These are phyloP conservation scores for Penicillium griseofulvum DNA, from an alignment of 2,329 filamentous ascomycete species.

Conservation along the genomic window DNA sequence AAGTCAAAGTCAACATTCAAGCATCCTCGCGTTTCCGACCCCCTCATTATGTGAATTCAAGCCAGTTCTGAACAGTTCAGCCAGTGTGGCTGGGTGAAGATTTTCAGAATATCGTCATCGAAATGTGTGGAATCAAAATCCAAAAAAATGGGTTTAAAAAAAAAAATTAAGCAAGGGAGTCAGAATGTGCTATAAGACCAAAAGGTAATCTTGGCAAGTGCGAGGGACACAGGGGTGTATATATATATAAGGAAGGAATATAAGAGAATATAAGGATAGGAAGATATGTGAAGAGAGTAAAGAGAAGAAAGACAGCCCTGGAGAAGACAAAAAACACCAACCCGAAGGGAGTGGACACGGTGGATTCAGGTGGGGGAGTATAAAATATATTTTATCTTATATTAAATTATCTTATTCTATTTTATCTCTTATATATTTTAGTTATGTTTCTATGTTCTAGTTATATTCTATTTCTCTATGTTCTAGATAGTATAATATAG, in stretches of 20 bases:
- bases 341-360: conserved; percentile 8
- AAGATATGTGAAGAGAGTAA: not conserved
- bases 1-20: conserved; percentile 30
- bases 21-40: conserved; percentile 46
- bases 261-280: too few relatives aligned
- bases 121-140: too few relatives aligned
- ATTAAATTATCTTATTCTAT: not conserved
- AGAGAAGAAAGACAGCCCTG: conserved; percentile 2
- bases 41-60: conserved; percentile 42
- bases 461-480: too few relatives aligned
- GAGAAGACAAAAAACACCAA: not conserved
- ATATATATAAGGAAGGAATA: not conserved
- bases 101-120: conserved; percentile 3
- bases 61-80: not conserved
- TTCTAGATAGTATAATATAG: too few relatives aligned
- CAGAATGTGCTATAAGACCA: conserved; percentile 11
- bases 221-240: not conserved
- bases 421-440: not conserved
- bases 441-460: too few relatives aligned
- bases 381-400: not conserved
- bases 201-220: conserved; percentile 20
- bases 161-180: conserved; percentile 29
- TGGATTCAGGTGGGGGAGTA: conserved; percentile 4
- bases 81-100: not conserved
- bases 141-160: too few relatives aligned